Percentiles rank a stretch among this genome's conserved stretches.
Evolutionary conservation across 2,329 filamentous ascomycete species (phyloP).

Genomic region (Allantophomopsis lycopodina): DNA sequence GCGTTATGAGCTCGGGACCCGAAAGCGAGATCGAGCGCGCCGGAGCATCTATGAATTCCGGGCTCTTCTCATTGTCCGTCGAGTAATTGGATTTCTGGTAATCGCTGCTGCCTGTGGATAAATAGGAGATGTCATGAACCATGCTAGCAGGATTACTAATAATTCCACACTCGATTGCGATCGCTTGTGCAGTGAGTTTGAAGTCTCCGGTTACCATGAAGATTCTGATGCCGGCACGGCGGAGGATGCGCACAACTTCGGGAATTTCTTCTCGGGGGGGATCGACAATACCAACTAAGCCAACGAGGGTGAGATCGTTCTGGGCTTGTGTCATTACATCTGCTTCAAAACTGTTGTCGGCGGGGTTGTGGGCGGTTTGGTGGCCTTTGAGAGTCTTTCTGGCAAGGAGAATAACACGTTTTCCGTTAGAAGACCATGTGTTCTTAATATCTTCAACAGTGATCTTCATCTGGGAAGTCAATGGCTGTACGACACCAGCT

Average conservation of each 20-base stretch:
- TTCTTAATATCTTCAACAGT: slow-evolving; percentile 46
- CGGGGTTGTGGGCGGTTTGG: slow-evolving; percentile 3
- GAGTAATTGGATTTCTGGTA: slow-evolving; percentile 16
- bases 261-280: slow-evolving; percentile 42
- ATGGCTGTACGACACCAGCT: slow-evolving; percentile 34
- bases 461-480: slow-evolving; percentile 28
- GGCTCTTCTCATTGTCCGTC: not conserved
- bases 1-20: slow-evolving; percentile 46
- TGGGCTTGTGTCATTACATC: slow-evolving; percentile 35
- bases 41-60: not conserved
- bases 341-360: slow-evolving; percentile 36
- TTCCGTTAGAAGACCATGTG: slow-evolving; percentile 51
- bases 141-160: slow-evolving; percentile 26
- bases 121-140: slow-evolving; percentile 6
- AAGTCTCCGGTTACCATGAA: slow-evolving; percentile 72
- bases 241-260: slow-evolving; percentile 40
- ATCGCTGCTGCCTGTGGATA: slow-evolving; percentile 1
- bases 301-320: slow-evolving; percentile 32
- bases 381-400: slow-evolving; percentile 27
- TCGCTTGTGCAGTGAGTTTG: slow-evolving; percentile 57
- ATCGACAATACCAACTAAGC: slow-evolving; percentile 40
- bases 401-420: slow-evolving; percentile 51
- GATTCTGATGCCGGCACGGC: slow-evolving; percentile 54
- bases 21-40: slow-evolving; percentile 40
- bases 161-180: slow-evolving; percentile 57